A percentile compares a stretch with the other conserved stretches of the same genome.
These are phyloP conservation scores for Pogostemon cablin DNA, from an alignment of 257 asterid species.

Conservation along the genomic window DNA sequence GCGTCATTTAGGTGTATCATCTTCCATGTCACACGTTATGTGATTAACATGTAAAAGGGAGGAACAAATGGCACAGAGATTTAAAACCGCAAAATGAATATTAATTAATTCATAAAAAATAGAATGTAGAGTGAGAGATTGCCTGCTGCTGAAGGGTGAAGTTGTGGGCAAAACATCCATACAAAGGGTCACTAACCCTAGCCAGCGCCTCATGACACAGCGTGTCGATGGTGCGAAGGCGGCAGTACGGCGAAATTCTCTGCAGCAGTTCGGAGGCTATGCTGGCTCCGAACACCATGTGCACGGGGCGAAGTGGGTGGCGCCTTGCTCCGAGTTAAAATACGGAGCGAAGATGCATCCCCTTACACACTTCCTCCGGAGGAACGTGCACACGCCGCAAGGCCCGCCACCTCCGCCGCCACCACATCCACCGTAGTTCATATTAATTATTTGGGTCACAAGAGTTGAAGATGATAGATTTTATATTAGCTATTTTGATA, in stretches of 20 bases:
- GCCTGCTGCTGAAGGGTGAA: constrained; percentile 73
- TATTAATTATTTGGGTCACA: background rate
- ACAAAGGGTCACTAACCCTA: constrained; percentile 69
- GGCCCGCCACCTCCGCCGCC: constrained; percentile 44
- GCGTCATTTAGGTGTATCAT: too few relatives aligned
- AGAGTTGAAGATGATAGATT: too few relatives aligned
- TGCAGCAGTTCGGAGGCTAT: constrained; percentile 62
- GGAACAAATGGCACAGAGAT: too few relatives aligned
- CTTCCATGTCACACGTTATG: too few relatives aligned
- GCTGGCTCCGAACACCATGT: constrained; percentile 74
- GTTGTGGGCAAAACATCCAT: constrained; percentile 67
- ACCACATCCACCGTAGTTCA: constrained; percentile 20
- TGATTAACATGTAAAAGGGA: too few relatives aligned
- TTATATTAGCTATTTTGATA: too few relatives aligned
- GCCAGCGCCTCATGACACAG: constrained; percentile 68
- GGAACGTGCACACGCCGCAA: constrained; percentile 76
- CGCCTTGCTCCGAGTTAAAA: constrained; percentile 67
- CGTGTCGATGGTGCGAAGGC: constrained; percentile 67
- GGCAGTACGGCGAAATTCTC: constrained; percentile 56
- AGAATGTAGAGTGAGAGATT: background rate
- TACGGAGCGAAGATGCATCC: constrained; percentile 68
- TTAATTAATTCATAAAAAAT: too few relatives aligned
- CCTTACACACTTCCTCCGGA: constrained; percentile 58
- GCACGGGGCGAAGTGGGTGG: constrained; percentile 73
- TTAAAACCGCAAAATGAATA: too few relatives aligned